Conservation (phyloP, 257 asterid species). For the Echium plantagineum region DNA sequence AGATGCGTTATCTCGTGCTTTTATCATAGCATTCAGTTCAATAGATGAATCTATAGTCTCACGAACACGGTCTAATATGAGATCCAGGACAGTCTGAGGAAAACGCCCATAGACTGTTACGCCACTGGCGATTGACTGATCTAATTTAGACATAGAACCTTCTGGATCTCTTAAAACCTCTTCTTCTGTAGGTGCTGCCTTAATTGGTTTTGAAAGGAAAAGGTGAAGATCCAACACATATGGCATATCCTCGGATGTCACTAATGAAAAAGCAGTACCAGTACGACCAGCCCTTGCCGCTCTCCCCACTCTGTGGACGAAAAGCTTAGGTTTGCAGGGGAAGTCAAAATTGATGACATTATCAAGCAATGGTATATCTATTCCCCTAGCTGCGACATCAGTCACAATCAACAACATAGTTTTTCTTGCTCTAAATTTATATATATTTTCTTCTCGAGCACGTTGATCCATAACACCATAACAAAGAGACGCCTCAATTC, state of each 20-base stretch:
- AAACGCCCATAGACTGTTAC: constrained; percentile 85
- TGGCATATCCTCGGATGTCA: constrained; percentile 85
- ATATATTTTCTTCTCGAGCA: constrained; percentile 73
- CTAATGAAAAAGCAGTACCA: constrained; percentile 77
- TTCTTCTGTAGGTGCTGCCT: constrained; percentile 88
- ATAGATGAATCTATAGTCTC: constrained; percentile 64
- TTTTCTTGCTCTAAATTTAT: constrained; percentile 75
- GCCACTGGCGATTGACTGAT: constrained; percentile 59
- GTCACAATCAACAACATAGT: constrained; percentile 88
- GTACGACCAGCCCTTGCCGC: constrained; percentile 98
- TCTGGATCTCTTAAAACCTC: constrained; percentile 56
- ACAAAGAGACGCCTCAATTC: constrained; percentile 79
- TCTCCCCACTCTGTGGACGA: constrained; percentile 97
- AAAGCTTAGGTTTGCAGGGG: constrained; percentile 89
- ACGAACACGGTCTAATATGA: constrained; percentile 75
- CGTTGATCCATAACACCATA: constrained; percentile 99
- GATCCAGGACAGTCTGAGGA: constrained; percentile 78
- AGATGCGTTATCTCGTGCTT: constrained; percentile 65
- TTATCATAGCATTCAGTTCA: constrained; percentile 56
- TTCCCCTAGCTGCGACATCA: constrained; percentile 98
- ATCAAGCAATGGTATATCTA: constrained; percentile 92
- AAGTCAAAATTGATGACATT: constrained; percentile 87
- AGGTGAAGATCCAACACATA: constrained; percentile 85
- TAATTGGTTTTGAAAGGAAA: constrained; percentile 77
- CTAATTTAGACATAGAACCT: constrained; percentile 46